Percentiles rank a stretch among this genome's conserved stretches.
These are phyloP conservation scores for Pyronema domesticum DNA, from an alignment of 495 filamentous ascomycete species.

Conservation along the genomic window DNA sequence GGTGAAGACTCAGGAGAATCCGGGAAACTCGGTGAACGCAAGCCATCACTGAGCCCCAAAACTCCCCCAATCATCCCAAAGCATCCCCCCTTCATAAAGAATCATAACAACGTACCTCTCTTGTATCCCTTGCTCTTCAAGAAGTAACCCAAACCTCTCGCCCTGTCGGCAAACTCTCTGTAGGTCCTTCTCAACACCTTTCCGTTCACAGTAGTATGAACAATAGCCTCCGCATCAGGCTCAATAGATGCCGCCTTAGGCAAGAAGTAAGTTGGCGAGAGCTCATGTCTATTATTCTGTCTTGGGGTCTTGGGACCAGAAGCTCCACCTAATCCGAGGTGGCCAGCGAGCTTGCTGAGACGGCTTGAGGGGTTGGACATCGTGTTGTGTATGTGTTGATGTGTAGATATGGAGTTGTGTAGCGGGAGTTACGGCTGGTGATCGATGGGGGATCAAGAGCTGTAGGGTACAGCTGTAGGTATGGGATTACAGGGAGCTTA, in stretches of 20 bases:
- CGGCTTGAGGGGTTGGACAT: constrained; percentile 42
- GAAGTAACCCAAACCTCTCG: constrained; percentile 73
- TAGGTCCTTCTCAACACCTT: constrained; percentile 56
- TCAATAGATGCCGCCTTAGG: constrained; percentile 78
- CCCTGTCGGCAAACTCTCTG: constrained; percentile 61
- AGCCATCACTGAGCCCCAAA: too few relatives aligned
- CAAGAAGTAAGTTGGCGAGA: constrained; percentile 81
- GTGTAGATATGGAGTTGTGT: too few relatives aligned
- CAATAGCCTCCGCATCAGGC: constrained; percentile 71
- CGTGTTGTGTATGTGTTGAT: not conserved
- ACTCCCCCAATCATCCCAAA: too few relatives aligned
- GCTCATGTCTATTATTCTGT: constrained; percentile 47
- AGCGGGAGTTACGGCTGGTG: too few relatives aligned
- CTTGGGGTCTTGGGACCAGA: not conserved
- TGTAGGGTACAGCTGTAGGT: too few relatives aligned
- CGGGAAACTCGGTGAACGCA: too few relatives aligned
- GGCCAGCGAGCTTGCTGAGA: constrained; percentile 28
- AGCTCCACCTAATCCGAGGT: constrained; percentile 6
- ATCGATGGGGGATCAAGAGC: too few relatives aligned
- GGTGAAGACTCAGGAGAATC: too few relatives aligned
- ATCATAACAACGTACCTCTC: constrained; percentile 29
- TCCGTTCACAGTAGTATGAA: constrained; percentile 69
- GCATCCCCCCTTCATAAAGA: too few relatives aligned
- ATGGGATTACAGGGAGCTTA: too few relatives aligned
- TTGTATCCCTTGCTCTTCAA: constrained; percentile 50